Conservation (phyloP, 257 asterid species). For the Gentiana macrophylla region DNA sequence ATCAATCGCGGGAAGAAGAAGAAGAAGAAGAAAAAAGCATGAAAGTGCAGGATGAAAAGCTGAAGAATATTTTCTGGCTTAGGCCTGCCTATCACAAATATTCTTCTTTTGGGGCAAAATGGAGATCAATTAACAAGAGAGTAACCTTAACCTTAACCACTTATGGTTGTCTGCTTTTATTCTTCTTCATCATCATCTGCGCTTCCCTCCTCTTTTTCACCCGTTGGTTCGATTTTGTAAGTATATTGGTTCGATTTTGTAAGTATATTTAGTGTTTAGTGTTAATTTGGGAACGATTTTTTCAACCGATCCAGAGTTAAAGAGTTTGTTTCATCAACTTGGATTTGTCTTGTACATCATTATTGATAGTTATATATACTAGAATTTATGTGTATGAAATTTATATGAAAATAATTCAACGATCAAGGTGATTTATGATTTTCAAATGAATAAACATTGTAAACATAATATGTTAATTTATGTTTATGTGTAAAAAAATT, state of each 20-base stretch:
- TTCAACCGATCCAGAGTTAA: no score
- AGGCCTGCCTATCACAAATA: constrained; percentile 7
- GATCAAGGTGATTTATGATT: no score
- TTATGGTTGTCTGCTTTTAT: neutral
- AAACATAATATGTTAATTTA: no score
- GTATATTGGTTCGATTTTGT: neutral
- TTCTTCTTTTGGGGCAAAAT: neutral
- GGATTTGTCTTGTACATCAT: no score
- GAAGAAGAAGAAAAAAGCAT: neutral
- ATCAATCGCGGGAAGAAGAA: neutral
- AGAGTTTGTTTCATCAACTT: no score
- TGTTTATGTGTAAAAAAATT: no score
- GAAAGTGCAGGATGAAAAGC: constrained; percentile 2
- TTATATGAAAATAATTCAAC: no score
- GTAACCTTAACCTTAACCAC: neutral
- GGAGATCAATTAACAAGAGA: constrained; percentile 3
- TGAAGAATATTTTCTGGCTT: constrained; percentile 6
- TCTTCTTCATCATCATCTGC: neutral
- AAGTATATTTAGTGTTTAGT: neutral
- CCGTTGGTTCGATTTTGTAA: constrained; percentile 1
- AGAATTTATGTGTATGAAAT: no score
- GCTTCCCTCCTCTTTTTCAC: neutral
- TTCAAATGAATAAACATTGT: no score
- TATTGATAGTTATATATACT: no score
- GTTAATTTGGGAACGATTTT: neutral